Conservation (phyloP, 2,329 filamentous ascomycete species). For the Aspergillus cejpii region DNA sequence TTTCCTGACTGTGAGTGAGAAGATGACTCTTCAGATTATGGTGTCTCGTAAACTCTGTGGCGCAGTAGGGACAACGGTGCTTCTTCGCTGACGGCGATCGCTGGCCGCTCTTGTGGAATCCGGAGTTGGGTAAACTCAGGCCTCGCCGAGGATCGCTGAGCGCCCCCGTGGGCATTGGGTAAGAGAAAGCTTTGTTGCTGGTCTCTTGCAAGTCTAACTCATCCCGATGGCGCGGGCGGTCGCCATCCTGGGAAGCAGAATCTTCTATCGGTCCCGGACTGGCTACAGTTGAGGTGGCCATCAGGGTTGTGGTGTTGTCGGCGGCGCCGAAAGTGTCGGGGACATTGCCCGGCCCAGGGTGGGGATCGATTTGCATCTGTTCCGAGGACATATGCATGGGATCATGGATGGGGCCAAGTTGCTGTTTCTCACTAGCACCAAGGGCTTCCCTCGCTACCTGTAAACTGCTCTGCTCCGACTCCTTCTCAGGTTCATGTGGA, state of each 20-base stretch:
- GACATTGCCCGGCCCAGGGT: conserved; percentile 49
- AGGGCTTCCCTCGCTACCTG: conserved; percentile 40
- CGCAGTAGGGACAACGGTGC: conserved; percentile 94
- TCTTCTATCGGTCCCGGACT: conserved; percentile 45
- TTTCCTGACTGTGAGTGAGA: conserved; percentile 95
- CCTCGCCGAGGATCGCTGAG: conserved; percentile 50
- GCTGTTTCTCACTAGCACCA: conserved; percentile 33
- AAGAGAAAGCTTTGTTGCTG: conserved; percentile 55
- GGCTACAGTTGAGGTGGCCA: conserved; percentile 45
- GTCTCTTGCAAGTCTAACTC: conserved; percentile 36
- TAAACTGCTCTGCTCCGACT: conserved; percentile 31
- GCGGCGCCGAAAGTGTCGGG: conserved; percentile 44
- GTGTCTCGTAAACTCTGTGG: conserved; percentile 92
- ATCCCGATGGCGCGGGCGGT: conserved; percentile 34
- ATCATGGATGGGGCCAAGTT: conserved; percentile 40
- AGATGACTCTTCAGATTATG: conserved; percentile 97
- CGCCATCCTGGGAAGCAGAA: conserved; percentile 37
- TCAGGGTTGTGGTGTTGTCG: conserved; percentile 48
- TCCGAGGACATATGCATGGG: conserved; percentile 46
- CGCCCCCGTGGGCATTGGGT: conserved; percentile 51
- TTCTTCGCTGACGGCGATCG: conserved; percentile 75
- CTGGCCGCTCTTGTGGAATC: conserved; percentile 51
- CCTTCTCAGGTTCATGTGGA: conserved; percentile 28
- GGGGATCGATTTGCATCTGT: conserved; percentile 41
- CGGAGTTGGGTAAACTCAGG: conserved; percentile 53